A percentile compares a stretch with the other conserved stretches of the same genome.
Evolutionary conservation across 257 asterid genomes (phyloP).

Genomic region (Asclepias syriaca): DNA sequence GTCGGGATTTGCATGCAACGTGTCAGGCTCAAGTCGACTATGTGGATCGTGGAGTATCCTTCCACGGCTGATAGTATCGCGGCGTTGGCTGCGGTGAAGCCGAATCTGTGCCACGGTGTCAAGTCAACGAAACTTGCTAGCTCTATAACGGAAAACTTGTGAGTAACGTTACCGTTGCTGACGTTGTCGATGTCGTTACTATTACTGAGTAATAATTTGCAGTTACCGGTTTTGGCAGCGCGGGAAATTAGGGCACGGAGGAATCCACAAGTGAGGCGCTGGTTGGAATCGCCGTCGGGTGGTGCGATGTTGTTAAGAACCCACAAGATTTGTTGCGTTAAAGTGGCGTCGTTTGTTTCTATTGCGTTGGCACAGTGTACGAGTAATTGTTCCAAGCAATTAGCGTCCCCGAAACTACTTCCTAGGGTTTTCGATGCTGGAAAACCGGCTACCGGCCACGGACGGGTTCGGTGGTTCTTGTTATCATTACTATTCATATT

Average conservation of each 20-base stretch:
- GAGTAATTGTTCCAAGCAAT: constrained; percentile 87
- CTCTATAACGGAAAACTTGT: constrained; percentile 71
- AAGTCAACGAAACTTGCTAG: constrained; percentile 81
- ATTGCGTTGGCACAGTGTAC: constrained; percentile 89
- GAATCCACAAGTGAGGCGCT: constrained; percentile 84
- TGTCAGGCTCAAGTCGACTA: constrained; percentile 77
- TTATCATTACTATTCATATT: neutral
- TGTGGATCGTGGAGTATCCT: constrained; percentile 55
- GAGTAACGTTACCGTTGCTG: constrained; percentile 32
- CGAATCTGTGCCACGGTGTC: constrained; percentile 97
- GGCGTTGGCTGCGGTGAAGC: constrained; percentile 84
- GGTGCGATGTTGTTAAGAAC: constrained; percentile 93
- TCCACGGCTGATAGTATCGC: constrained; percentile 75
- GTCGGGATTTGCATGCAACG: constrained; percentile 98
- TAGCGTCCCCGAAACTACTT: constrained; percentile 54
- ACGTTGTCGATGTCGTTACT: constrained; percentile 40
- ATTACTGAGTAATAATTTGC: constrained; percentile 48
- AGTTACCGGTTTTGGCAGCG: constrained; percentile 56
- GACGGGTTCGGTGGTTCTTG: constrained; percentile 33
- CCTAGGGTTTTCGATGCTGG: constrained; percentile 42
- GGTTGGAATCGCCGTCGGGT: constrained; percentile 90
- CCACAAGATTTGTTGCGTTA: constrained; percentile 92
- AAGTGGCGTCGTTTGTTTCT: constrained; percentile 80
- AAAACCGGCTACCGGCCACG: constrained; percentile 49
- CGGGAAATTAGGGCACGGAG: constrained; percentile 86